A percentile compares a stretch with the other conserved stretches of the same genome.
Conservation (phyloP, 495 filamentous ascomycete genomes). For the Penicillium maclennaniae region DNA sequence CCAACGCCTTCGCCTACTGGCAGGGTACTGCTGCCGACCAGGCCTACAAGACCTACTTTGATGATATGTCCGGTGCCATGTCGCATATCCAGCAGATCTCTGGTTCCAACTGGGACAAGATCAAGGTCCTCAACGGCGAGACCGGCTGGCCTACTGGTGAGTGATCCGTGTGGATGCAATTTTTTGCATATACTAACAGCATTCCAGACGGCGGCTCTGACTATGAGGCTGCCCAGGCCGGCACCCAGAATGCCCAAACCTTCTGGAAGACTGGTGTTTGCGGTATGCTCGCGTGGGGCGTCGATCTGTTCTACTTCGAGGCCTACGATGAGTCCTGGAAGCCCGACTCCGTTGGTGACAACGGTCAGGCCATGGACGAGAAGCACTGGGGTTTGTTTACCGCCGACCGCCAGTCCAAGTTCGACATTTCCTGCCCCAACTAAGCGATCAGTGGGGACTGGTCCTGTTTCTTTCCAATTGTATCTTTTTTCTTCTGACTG, state of each 20-base stretch:
- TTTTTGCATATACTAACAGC: constrained; percentile 1
- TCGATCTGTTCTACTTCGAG: constrained; percentile 81
- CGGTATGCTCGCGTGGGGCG: constrained; percentile 64
- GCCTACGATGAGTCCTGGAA: constrained; percentile 82
- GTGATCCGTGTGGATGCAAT: not conserved
- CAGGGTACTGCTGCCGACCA: constrained; percentile 62
- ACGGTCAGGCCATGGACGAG: constrained; percentile 65
- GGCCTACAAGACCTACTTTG: constrained; percentile 65
- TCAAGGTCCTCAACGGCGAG: constrained; percentile 74
- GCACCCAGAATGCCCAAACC: constrained; percentile 52
- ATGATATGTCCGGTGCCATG: constrained; percentile 69
- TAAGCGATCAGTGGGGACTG: constrained; percentile 2
- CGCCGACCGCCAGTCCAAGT: constrained; percentile 59
- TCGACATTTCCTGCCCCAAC: constrained; percentile 52
- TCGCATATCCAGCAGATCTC: constrained; percentile 62
- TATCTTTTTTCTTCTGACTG: constrained; percentile 5
- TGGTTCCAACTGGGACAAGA: constrained; percentile 46
- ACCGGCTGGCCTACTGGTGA: constrained; percentile 64
- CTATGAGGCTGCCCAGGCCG: constrained; percentile 62
- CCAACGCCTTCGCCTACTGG: constrained; percentile 86
- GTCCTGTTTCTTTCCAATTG: constrained; percentile 9
- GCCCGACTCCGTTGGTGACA: constrained; percentile 64
- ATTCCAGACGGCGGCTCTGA: constrained; percentile 52
- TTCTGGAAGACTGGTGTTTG: constrained; percentile 71
- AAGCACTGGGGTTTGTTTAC: constrained; percentile 75